Evolutionary conservation across 768 basidiomycete genomes (phyloP), one percentile per base, ranked within the genome.

Genomic region (Suillus occidentalis): DNA sequence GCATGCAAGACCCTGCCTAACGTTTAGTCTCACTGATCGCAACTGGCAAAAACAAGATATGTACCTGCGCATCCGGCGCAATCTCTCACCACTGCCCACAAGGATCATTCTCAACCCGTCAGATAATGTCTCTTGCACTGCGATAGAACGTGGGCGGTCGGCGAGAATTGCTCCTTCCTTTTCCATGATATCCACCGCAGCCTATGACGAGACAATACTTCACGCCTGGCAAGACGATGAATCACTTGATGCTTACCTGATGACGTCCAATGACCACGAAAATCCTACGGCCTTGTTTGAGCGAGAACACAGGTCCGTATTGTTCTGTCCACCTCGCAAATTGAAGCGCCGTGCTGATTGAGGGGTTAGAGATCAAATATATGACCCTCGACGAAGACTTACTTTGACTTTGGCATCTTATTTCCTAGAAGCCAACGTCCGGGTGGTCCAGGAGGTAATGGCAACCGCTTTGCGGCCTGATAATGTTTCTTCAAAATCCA

Each of bases 301-400:
- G 71, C 0, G 84, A 81, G 66, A 87, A 86, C 0, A 89, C 79
- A 0, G 88, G 87, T 0, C 88, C 88, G 68, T 88, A 88, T 65
- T 81, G 69, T 68, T 87, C 78, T 3, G 83, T 85, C 82, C 86
- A 84, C 69, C 84, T 79, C 40, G 87, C 83, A 57, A 86, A 87
- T 34, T 37, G 66, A 71, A 63, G 14, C 67, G 73, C 14, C 31
- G 47, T 14, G 39, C 13, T 6, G 25, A 3, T 3, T 34, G 14
- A 28, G 57, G 6, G 9, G 42, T 37, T 47, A 37, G 1, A 40
- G 8, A 47, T 12, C 0, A 8, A 7, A 25, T 37, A 10, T 16
- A 22, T 45, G 18, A 22, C 1, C 34, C 34, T 20, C 4, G 16
- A 10, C 22, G 22, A 84, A 20, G 10, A 61, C 70, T 62, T 60